phyloP scores from a whole-genome alignment of 768 basidiomycete genomes.

The Hygrophoropsis aurantiaca region DNA sequence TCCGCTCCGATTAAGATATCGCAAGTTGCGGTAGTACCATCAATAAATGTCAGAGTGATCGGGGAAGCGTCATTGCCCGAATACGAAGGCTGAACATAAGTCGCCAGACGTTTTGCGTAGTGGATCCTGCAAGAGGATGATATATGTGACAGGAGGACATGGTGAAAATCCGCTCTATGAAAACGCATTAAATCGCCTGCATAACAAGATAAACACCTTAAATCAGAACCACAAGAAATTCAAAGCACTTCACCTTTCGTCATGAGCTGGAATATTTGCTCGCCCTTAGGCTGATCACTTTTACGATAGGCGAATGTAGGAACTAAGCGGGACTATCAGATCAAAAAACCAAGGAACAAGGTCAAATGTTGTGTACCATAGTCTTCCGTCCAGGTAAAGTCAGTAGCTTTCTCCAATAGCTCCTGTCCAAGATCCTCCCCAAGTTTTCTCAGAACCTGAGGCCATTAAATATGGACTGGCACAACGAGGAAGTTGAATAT shows the following conservation, averaged over 20 bases:
- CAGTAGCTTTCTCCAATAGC: conserved; percentile 16
- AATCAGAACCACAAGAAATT: not conserved
- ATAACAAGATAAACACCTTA: conserved; percentile 6
- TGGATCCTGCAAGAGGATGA: conserved; percentile 45
- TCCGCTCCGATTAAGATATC: conserved; percentile 74
- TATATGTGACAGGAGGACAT: conserved; percentile 50
- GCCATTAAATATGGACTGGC: not conserved
- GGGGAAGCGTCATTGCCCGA: conserved; percentile 21
- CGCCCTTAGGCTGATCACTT: conserved; percentile 55
- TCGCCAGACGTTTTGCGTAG: conserved; percentile 58
- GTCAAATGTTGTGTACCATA: conserved; percentile 10
- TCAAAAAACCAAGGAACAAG: not conserved
- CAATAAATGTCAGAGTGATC: conserved; percentile 57
- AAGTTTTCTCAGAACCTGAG: conserved; percentile 22
- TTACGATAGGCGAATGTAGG: conserved; percentile 56
- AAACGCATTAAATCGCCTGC: conserved; percentile 52
- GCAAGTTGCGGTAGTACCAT: conserved; percentile 57
- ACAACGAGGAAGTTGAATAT: not conserved
- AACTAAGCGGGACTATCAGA: conserved; percentile 33
- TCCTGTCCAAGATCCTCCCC: conserved; percentile 15
- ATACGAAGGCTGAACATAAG: conserved; percentile 46
- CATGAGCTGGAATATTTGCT: conserved; percentile 52
- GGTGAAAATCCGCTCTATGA: conserved; percentile 70
- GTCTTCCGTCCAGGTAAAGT: conserved; percentile 18
- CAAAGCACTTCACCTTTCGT: conserved; percentile 48